phyloP scores from a whole-genome alignment of 2,329 filamentous ascomycete species.

The Xylaria sp. region DNA sequence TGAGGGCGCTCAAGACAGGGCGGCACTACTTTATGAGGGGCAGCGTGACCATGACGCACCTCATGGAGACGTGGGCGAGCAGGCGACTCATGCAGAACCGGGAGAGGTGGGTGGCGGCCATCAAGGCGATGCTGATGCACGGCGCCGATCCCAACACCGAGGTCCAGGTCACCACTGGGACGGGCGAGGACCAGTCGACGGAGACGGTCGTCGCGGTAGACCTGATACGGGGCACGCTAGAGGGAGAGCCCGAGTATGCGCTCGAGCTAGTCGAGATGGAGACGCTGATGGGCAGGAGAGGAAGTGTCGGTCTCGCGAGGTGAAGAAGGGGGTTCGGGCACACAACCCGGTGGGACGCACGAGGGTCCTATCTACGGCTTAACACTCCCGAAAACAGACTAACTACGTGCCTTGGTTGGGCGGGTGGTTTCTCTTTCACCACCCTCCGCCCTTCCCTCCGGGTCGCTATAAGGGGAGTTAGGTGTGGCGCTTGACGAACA shows the following conservation, averaged over 20 bases:
- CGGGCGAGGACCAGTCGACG: conserved; percentile 30
- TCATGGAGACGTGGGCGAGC: conserved; percentile 36
- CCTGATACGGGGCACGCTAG: conserved; percentile 36
- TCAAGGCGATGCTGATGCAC: conserved; percentile 35
- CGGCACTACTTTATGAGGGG: conserved; percentile 36
- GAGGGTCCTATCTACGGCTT: too few species aligned
- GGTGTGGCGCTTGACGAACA: background rate
- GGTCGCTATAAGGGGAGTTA: background rate
- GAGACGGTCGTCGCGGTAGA: conserved; percentile 33
- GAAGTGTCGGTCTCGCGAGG: conserved; percentile 33
- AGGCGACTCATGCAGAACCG: conserved; percentile 36
- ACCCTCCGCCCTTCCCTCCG: too few species aligned
- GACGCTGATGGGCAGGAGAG: conserved; percentile 33
- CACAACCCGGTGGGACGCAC: background rate
- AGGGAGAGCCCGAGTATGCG: conserved; percentile 39
- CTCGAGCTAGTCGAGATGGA: conserved; percentile 37
- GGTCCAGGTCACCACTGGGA: conserved; percentile 30
- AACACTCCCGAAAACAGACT: too few species aligned
- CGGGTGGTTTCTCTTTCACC: too few species aligned
- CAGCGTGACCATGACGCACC: conserved; percentile 36
- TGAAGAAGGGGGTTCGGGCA: conserved; percentile 10
- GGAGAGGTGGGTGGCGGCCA: conserved; percentile 35
- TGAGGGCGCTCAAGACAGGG: conserved; percentile 33
- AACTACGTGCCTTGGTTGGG: too few species aligned
- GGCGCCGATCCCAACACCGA: conserved; percentile 36